Base-by-base conservation (phyloP, 495 filamentous ascomycete genomes). In the Thozetella sp. region DNA sequence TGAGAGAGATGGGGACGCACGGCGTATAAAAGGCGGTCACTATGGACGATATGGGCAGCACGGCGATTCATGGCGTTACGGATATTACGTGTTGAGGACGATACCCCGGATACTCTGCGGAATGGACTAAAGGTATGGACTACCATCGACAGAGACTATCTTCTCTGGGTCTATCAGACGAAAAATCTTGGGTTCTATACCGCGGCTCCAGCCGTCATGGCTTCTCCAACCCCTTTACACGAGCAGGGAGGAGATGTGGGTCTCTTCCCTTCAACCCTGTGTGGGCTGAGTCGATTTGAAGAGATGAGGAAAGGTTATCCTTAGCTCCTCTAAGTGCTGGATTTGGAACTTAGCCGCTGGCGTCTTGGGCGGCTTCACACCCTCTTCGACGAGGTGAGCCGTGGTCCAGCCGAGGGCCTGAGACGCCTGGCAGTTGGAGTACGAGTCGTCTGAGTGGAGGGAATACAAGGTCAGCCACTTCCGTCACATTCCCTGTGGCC, bases 301-400 rank as follows among this genome's bases (percentile, higher is more conserved):
- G 64, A 93, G 82, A 56, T 91, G 83, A 0, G 93, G 91, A 66
- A 94, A 97, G 40, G 86, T 71, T 0, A 71, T 68, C 51, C 90
- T 80, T 56, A 97, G 73, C 65, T 96, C 89, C 59, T 91, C 83
- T 24, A 97, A 76, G 58, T 83, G 81, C 25, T 80, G 77, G 60
- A 97, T 87, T 65, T 89, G 83, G 67, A 89, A 86, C 60, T 89
- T 82, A 40, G 85, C 86, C 10, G 87, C 89, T 50, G 74, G 83
- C 3, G 75, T 77, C 25, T 67, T 67, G 0, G 92, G 93, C 17
- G 77, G 64, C 23, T 81, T 76, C 40, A 89, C 72, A 1, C 76
- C 82, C 11, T 89, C 83, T 65, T 97, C 93, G 0, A 97, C 83
- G n/a, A 96, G 78, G 70, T 97, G 93, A 25, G 80, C 89, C 0